phyloP scores from a whole-genome alignment of 2,329 filamentous ascomycete species.

The Claviceps cyperi region DNA sequence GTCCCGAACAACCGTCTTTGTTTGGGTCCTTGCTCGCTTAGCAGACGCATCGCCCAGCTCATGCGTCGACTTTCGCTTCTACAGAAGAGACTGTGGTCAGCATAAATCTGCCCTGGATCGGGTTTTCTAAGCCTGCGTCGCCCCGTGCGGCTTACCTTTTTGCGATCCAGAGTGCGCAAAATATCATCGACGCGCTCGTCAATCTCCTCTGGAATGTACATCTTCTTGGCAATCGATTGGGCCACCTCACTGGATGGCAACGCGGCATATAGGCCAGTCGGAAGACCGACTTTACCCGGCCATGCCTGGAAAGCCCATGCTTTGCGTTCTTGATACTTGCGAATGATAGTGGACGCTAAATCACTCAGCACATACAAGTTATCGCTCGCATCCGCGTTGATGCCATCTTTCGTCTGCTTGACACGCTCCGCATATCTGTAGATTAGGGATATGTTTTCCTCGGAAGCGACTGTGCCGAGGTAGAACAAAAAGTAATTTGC shows the following conservation, averaged over 20 bases:
- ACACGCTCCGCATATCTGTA: constrained; percentile 86
- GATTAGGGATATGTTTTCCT: constrained; percentile 76
- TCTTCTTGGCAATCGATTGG: constrained; percentile 73
- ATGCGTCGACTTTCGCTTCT: constrained; percentile 44
- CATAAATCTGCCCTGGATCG: background rate
- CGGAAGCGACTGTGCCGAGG: constrained; percentile 64
- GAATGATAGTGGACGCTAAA: constrained; percentile 66
- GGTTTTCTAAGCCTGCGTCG: too few relatives aligned
- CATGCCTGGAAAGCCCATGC: constrained; percentile 78
- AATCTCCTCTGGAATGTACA: constrained; percentile 63
- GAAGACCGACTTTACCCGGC: constrained; percentile 66
- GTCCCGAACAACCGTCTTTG: constrained; percentile 22
- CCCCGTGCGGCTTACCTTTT: constrained; percentile 37
- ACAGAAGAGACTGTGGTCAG: constrained; percentile 12
- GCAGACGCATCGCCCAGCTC: constrained; percentile 31
- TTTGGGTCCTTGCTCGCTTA: constrained; percentile 23
- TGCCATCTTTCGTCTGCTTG: constrained; percentile 75
- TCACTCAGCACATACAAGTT: constrained; percentile 80
- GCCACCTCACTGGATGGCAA: constrained; percentile 66
- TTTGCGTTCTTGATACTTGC: constrained; percentile 73
- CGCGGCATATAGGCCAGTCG: constrained; percentile 60
- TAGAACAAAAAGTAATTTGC: constrained; percentile 85
- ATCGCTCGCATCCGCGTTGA: constrained; percentile 52
- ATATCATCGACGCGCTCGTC: constrained; percentile 63
- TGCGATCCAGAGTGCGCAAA: constrained; percentile 50